A percentile compares a stretch with the other conserved stretches of the same genome.
These are phyloP conservation scores for Russula emetica DNA, from an alignment of 768 basidiomycete genomes.

Conservation along the genomic window DNA sequence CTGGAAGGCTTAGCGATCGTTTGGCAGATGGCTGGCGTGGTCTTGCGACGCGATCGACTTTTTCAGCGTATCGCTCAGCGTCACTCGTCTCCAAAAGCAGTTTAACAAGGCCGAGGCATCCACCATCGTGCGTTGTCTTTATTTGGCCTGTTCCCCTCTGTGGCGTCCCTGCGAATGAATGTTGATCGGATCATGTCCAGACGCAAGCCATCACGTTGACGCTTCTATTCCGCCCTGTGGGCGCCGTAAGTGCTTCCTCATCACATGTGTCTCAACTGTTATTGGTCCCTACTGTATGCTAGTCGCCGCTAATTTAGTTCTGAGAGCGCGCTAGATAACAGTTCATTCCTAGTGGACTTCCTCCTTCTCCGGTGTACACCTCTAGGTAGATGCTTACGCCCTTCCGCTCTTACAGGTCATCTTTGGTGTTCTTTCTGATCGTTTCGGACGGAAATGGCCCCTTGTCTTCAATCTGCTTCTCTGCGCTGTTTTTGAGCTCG, in stretches of 20 bases:
- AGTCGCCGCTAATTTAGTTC: not conserved
- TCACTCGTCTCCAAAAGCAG: constrained; percentile 46
- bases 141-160: not conserved
- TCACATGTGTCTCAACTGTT: not conserved
- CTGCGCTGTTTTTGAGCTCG: constrained; percentile 71
- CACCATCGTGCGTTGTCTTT: constrained; percentile 40
- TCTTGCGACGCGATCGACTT: constrained; percentile 84
- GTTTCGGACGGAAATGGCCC: constrained; percentile 94
- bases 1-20: not conserved
- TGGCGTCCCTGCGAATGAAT: not conserved
- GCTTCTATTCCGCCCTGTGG: constrained; percentile 78
- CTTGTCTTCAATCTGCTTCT: constrained; percentile 70
- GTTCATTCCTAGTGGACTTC: not conserved
- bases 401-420: constrained; percentile 41
- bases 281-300: not conserved
- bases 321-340: not conserved
- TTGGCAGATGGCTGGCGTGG: constrained; percentile 73
- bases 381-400: constrained; percentile 4
- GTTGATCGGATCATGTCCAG: constrained; percentile 29
- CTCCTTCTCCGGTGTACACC: not conserved
- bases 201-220: constrained; percentile 89
- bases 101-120: constrained; percentile 41
- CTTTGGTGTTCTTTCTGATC: constrained; percentile 80
- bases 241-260: constrained; percentile 46
- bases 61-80: constrained; percentile 68